Evolutionary conservation across 805 yeast genomes (phyloP).

Genomic region (Saccharomycopsis synnaedendra): DNA sequence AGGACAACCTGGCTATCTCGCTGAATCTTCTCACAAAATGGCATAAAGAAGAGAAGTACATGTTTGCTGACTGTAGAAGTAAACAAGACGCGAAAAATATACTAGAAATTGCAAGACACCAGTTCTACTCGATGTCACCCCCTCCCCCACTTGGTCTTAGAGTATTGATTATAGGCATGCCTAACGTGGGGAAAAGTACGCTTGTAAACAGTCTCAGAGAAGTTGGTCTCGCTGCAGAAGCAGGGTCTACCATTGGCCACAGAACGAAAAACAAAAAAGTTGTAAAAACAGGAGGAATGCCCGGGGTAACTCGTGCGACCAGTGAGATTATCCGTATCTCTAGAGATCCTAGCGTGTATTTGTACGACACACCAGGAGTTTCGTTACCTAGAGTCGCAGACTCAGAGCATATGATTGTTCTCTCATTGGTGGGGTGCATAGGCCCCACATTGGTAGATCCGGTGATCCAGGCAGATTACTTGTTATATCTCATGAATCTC

Average conservation of each 20-base stretch:
- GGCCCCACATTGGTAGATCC: constrained; percentile 67
- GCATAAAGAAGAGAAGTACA: constrained; percentile 37
- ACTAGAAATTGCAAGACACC: constrained; percentile 36
- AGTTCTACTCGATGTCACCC: constrained; percentile 37
- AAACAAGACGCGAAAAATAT: constrained; percentile 38
- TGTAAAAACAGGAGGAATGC: constrained; percentile 75
- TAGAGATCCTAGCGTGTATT: constrained; percentile 48
- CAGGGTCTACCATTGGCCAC: constrained; percentile 17
- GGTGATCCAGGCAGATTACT: constrained; percentile 73
- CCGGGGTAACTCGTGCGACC: constrained; percentile 80
- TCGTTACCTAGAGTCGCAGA: constrained; percentile 63
- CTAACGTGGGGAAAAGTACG: constrained; percentile 95
- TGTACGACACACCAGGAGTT: constrained; percentile 92
- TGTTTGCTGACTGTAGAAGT: constrained; percentile 49
- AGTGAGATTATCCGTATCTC: constrained; percentile 63
- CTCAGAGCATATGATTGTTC: constrained; percentile 59
- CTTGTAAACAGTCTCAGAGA: constrained; percentile 61
- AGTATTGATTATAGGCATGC: constrained; percentile 82
- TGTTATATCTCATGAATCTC: constrained; percentile 61
- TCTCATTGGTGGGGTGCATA: constrained; percentile 68
- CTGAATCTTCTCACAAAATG: constrained; percentile 29
- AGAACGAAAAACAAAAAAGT: constrained; percentile 39
- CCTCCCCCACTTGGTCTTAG: constrained; percentile 79
- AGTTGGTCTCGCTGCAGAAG: constrained; percentile 16
- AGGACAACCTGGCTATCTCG: constrained; percentile 45